Evolutionary conservation across 2,329 filamentous ascomycete species (phyloP).

Genomic region (Colletotrichum karsti): DNA sequence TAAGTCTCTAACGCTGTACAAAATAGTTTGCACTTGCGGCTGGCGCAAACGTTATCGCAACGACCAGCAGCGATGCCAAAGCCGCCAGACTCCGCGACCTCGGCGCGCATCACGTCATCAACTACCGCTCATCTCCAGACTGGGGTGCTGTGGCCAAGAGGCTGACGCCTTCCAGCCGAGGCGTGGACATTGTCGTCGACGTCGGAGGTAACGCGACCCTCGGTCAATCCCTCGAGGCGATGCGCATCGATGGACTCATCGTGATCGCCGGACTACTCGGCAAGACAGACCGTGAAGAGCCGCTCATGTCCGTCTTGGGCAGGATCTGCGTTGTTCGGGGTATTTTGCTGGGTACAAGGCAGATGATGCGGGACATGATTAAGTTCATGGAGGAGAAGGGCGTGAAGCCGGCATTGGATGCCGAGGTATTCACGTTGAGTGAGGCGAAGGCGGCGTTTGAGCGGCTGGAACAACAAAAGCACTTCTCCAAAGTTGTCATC

Average conservation of each 20-base stretch:
- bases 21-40: constrained; percentile 50
- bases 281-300: constrained; percentile 37
- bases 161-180: constrained; percentile 52
- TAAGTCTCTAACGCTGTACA: too few species aligned
- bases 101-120: constrained; percentile 67
- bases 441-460: constrained; percentile 43
- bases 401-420: constrained; percentile 40
- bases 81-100: constrained; percentile 59
- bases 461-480: constrained; percentile 32
- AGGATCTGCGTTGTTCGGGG: constrained; percentile 38
- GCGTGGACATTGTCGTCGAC: constrained; percentile 71
- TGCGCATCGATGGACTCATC: constrained; percentile 46
- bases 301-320: constrained; percentile 32
- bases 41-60: constrained; percentile 65
- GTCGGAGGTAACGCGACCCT: constrained; percentile 73
- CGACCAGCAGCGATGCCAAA: constrained; percentile 65
- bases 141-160: constrained; percentile 69
- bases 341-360: constrained; percentile 35
- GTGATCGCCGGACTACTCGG: constrained; percentile 40
- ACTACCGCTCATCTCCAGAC: constrained; percentile 62
- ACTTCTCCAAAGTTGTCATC: neutral
- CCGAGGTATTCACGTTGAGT: constrained; percentile 38
- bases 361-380: constrained; percentile 39
- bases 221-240: constrained; percentile 60
- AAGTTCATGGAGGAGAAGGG: constrained; percentile 41